Evolutionary conservation across 495 filamentous ascomycete species (phyloP).

Genomic region (Aspergillus egyptiacus): DNA sequence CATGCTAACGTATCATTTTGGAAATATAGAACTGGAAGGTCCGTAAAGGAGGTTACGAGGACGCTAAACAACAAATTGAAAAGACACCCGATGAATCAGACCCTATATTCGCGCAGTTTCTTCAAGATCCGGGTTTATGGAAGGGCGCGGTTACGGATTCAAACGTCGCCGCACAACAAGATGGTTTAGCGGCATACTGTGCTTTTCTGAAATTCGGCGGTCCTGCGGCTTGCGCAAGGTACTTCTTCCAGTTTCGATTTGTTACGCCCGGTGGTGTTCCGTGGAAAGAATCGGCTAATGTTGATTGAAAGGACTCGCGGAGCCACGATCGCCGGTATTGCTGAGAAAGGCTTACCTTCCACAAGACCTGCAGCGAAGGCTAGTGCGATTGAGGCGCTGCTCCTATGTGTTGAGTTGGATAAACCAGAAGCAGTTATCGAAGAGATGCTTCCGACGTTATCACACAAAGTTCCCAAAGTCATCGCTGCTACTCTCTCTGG

Average conservation of each 20-base stretch:
- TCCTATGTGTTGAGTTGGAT: conserved; percentile 88
- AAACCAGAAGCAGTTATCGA: conserved; percentile 81
- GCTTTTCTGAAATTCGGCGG: conserved; percentile 87
- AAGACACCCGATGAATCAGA: conserved; percentile 80
- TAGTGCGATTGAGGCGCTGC: conserved; percentile 75
- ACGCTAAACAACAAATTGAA: conserved; percentile 80
- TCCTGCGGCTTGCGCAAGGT: conserved; percentile 68
- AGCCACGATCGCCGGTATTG: conserved; percentile 67
- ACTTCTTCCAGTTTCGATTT: conserved; percentile 14
- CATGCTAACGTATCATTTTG: conserved; percentile 18
- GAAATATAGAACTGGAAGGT: conserved; percentile 86
- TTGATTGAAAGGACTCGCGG: conserved; percentile 58
- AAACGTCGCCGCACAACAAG: conserved; percentile 94
- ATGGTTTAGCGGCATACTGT: conserved; percentile 80
- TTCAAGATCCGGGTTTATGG: conserved; percentile 80
- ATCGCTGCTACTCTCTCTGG: conserved; percentile 78
- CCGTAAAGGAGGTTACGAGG: conserved; percentile 90
- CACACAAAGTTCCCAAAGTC: conserved; percentile 91
- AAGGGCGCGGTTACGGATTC: conserved; percentile 91
- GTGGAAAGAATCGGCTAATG: conserved; percentile 8
- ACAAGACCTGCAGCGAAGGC: conserved; percentile 83
- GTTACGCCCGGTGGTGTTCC: conserved; percentile 1
- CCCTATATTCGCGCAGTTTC: conserved; percentile 76
- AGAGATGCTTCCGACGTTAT: conserved; percentile 76
- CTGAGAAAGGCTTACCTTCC: conserved; percentile 87